These are phyloP conservation scores for Hypomyces perniciosus DNA, from an alignment of 2,329 filamentous ascomycete species.

Conservation along the genomic window DNA sequence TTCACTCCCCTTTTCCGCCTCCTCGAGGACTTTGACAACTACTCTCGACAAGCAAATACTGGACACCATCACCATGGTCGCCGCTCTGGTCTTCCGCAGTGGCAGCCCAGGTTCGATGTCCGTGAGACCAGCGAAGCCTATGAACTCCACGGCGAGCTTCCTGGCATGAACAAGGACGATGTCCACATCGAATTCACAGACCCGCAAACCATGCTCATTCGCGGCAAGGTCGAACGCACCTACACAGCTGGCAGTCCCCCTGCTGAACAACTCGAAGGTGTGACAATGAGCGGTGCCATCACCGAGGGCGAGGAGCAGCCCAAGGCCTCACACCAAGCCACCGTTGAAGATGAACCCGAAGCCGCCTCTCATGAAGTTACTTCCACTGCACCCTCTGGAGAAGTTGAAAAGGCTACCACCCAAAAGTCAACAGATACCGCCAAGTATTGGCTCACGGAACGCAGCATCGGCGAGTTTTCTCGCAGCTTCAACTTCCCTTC, in stretches of 20 bases:
- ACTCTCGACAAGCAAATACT: slow-evolving; percentile 30
- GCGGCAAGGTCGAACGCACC: slow-evolving; percentile 58
- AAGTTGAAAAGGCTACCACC: no score
- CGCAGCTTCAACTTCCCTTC: no score
- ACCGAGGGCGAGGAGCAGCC: no score
- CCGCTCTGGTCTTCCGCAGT: slow-evolving; percentile 32
- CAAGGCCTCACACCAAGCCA: no score
- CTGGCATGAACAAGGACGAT: slow-evolving; percentile 65
- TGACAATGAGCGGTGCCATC: no score
- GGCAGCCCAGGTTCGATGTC: slow-evolving; percentile 68
- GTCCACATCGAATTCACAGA: slow-evolving; percentile 71
- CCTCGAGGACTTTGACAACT: slow-evolving; percentile 52
- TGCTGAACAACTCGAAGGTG: no score
- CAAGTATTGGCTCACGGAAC: no score
- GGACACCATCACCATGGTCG: slow-evolving; percentile 10
- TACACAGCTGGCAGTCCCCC: slow-evolving; percentile 42
- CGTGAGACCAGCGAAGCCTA: slow-evolving; percentile 59
- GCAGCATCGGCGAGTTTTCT: no score
- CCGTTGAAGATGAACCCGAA: no score
- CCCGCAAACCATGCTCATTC: slow-evolving; percentile 60
- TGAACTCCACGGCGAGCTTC: slow-evolving; percentile 70
- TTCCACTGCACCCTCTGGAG: no score
- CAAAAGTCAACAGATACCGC: no score
- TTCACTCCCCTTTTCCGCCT: slow-evolving; percentile 52
- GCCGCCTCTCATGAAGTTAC: no score